Base-by-base conservation (phyloP, 2,329 filamentous ascomycete genomes). In the Ophiostoma populinum region DNA sequence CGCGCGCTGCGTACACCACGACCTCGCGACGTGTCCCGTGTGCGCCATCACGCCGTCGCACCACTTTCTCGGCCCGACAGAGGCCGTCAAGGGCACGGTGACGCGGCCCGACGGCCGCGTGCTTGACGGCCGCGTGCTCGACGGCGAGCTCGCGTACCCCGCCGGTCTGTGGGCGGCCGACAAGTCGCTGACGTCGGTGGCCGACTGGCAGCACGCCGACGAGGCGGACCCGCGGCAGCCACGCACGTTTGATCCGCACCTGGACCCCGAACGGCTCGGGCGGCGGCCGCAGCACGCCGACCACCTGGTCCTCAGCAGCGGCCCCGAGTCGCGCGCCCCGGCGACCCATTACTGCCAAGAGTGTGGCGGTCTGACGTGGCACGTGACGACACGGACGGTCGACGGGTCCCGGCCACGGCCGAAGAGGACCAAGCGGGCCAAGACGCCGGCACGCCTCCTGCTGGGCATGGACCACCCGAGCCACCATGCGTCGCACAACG, bases 41-140 rank as follows among this genome's bases (percentile, higher is more conserved):
- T 40, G 38, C 15, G 38, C 38, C 28, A 40, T 40, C 15, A 37
- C 35, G 5, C 38, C 38, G 13, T 37, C 38, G 6, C 20, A 28
- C 6, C 8, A n/a, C 1, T 40, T 40, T 8, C 16, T 40, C 12
- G 38, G 34, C 3, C 38, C 38, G 11, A 35, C 35, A 10, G 38
- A 40, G 19, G 13, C 18, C 7, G 3, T 37, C 2, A 7, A 7
- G 11, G 12, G 12, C 11, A 19, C 18, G 8, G 11, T 37, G 3
- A 15, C 13, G 16, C 12, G 20, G 21, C 9, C 9, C 10, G 24
- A 15, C 21, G 16, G 10, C 9, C 2, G 8, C 16, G 21, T 27
- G 4, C 26, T 19, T 7, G 11, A 9, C 12, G 7, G 9, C n/a
- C 11, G 17, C 21, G 15, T 11, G 12, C 12, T 10, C 17, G 22